Evolutionary conservation across 768 basidiomycete species (phyloP), one percentile per base, ranked within the genome.

Genomic region (Omphalotus guepiniiformis): DNA sequence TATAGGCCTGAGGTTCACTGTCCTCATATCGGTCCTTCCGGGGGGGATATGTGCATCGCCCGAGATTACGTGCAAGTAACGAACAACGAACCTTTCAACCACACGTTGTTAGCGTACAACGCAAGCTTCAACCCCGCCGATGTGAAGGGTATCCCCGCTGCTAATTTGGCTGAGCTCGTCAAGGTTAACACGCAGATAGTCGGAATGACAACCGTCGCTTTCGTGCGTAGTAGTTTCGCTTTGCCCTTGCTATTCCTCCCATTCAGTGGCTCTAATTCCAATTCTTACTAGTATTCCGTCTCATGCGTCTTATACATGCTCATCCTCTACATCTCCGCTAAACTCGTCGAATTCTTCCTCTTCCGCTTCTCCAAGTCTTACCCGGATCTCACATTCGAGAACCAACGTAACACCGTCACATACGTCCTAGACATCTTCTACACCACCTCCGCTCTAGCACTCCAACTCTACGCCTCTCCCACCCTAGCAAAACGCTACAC

Each of bases 1-100:
- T 39, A 25, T 12, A 28, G 50, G 11, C 50, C 50, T 6, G 50
- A 51, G 11, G 39, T 51, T 11, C 50, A 51, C 35, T 51, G 50
- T 18, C 28, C 50, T 8, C 50, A 51, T 26, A 47, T 51, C 27
- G 50, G 50, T 26, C 50, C 50, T 4, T 22, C 44, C 11, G 39
- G 50, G n/a, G 50, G 50, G 13, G 50, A 47, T 21, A 51, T 51
- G 50, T 51, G 45, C 39, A 36, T 44, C 36, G 15, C 16, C 22
- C 39, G 47, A 4, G 19, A 48, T 30, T 48, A 48, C 18, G 27
- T 27, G 25, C 18, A 48, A 13, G 27, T 48, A 8, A 28, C 28
- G 4, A 25, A 48, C 4, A 40, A 25, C 18, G 19, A 18, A 6
- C 47, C 47, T 3, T 48, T 39, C 37, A 39, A 38, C 18, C 9